These are phyloP conservation scores for Stachybotrys chartarum DNA, from an alignment of 2,329 filamentous ascomycete genomes.

Conservation along the genomic window DNA sequence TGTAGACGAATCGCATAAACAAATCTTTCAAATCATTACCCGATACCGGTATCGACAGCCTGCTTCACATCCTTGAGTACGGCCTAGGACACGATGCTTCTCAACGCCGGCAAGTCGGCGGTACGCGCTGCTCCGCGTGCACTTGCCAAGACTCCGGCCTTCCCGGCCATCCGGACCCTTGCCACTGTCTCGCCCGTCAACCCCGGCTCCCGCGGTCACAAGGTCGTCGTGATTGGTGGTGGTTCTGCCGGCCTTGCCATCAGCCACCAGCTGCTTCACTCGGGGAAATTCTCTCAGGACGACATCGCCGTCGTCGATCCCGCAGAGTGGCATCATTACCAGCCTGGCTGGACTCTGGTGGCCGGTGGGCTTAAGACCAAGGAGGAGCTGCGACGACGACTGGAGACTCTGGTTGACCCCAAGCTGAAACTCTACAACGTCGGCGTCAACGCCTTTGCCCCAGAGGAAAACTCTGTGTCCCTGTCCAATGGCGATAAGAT, in stretches of 20 bases:
- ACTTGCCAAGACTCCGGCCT: neutral
- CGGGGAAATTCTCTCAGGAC: slow-evolving; percentile 45
- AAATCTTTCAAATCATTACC: too few species aligned
- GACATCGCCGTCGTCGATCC: slow-evolving; percentile 62
- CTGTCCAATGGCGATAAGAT: slow-evolving; percentile 48
- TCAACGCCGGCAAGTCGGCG: neutral
- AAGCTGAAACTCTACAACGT: slow-evolving; percentile 55
- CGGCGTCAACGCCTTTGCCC: slow-evolving; percentile 40
- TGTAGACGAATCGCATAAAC: too few species aligned
- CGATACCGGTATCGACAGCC: too few species aligned
- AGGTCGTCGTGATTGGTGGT: slow-evolving; percentile 59
- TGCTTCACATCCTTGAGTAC: too few species aligned
- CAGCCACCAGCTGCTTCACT: slow-evolving; percentile 59
- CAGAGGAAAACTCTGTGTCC: slow-evolving; percentile 48
- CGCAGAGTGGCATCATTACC: slow-evolving; percentile 57
- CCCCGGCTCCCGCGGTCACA: slow-evolving; percentile 38
- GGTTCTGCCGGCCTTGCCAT: slow-evolving; percentile 59
- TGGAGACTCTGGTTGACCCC: slow-evolving; percentile 46
- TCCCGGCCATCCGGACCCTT: neutral
- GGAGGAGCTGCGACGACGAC: slow-evolving; percentile 45
- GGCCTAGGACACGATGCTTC: neutral
- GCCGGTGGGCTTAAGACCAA: slow-evolving; percentile 59
- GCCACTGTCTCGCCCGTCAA: slow-evolving; percentile 20
- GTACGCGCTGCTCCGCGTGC: too few species aligned
- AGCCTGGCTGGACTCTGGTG: slow-evolving; percentile 64